Conservation (phyloP, 805 yeast genomes). For the Priceomyces melissophilus region DNA sequence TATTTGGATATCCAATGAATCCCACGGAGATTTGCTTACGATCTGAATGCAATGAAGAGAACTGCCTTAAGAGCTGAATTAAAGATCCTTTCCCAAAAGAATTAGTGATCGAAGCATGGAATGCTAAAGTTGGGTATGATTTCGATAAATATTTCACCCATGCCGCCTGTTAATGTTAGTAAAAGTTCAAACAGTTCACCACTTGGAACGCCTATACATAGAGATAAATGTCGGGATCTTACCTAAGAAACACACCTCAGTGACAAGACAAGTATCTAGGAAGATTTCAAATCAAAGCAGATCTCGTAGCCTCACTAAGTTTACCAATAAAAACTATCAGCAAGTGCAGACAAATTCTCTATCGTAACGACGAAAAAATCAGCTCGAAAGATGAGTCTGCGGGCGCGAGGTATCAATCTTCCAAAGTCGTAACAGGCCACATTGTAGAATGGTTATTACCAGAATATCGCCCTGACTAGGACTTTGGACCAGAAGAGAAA, state of each 20-base stretch:
- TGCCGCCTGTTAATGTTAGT: slow-evolving; percentile 66
- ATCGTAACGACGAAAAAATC: slow-evolving; percentile 37
- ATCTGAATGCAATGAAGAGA: slow-evolving; percentile 84
- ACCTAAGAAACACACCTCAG: slow-evolving; percentile 73
- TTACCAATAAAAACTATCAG: slow-evolving; percentile 37
- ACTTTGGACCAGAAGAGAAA: slow-evolving; percentile 57
- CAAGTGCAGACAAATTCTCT: slow-evolving; percentile 29
- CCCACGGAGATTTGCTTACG: slow-evolving; percentile 97
- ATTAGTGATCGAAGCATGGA: slow-evolving; percentile 96
- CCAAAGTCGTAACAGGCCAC: slow-evolving; percentile 98
- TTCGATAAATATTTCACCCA: slow-evolving; percentile 96
- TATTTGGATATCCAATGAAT: slow-evolving; percentile 94
- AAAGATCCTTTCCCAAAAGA: slow-evolving; percentile 97
- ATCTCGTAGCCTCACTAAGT: slow-evolving; percentile 52
- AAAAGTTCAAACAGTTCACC: slow-evolving; percentile 5
- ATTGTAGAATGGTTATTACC: slow-evolving; percentile 30
- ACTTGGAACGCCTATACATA: slow-evolving; percentile 5
- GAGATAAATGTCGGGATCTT: slow-evolving; percentile 66
- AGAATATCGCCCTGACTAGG: slow-evolving; percentile 70
- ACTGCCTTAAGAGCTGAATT: slow-evolving; percentile 90
- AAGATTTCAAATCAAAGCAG: slow-evolving; percentile 79
- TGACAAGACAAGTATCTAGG: slow-evolving; percentile 21
- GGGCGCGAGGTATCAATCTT: slow-evolving; percentile 66
- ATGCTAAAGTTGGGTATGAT: slow-evolving; percentile 90
- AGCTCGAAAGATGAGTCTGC: slow-evolving; percentile 48